Conservation (phyloP, 192 early-diverging fungal genomes). For the Oehlia diaphana region DNA sequence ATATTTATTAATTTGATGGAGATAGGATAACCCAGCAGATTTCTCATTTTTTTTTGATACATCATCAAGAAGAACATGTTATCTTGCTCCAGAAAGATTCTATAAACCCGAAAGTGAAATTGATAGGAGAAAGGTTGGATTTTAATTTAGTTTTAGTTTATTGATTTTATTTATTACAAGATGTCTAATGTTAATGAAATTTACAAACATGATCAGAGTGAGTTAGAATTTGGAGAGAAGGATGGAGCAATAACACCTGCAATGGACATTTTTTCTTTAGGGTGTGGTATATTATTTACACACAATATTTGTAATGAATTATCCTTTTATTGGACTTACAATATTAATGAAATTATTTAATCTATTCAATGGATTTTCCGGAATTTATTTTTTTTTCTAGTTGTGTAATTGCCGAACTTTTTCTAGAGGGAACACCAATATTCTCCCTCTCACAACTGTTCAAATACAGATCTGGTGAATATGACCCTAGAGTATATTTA, state of each 20-base stretch:
- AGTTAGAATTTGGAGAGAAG: slow-evolving; percentile 34
- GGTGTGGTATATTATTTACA: slow-evolving; percentile 49
- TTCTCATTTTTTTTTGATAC: slow-evolving; percentile 98
- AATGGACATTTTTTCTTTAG: slow-evolving; percentile 96
- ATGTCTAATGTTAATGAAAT: not conserved
- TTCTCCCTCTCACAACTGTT: slow-evolving; percentile 92
- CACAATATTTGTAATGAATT: not conserved
- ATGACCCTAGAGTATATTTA: slow-evolving; percentile 65
- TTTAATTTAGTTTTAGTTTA: not conserved
- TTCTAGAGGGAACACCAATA: slow-evolving; percentile 88
- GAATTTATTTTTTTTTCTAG: slow-evolving; percentile 13
- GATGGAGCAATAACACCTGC: slow-evolving; percentile 60
- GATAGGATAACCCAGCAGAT: slow-evolving; percentile 90
- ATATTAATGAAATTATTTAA: not conserved
- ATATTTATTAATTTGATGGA: not conserved
- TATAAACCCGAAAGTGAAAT: slow-evolving; percentile 72
- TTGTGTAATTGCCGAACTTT: slow-evolving; percentile 90
- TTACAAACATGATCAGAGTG: slow-evolving; percentile 28
- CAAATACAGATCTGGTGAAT: slow-evolving; percentile 82
- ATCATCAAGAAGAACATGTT: slow-evolving; percentile 85
- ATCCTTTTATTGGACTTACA: not conserved
- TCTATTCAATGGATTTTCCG: not conserved
- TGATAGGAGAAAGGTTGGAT: slow-evolving; percentile 44
- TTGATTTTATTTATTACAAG: not conserved
- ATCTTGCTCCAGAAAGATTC: slow-evolving; percentile 95